A percentile compares a stretch with the other conserved stretches of the same genome.
phyloP scores from a whole-genome alignment of 495 filamentous ascomycete genomes.

The Extremus antarcticus region DNA sequence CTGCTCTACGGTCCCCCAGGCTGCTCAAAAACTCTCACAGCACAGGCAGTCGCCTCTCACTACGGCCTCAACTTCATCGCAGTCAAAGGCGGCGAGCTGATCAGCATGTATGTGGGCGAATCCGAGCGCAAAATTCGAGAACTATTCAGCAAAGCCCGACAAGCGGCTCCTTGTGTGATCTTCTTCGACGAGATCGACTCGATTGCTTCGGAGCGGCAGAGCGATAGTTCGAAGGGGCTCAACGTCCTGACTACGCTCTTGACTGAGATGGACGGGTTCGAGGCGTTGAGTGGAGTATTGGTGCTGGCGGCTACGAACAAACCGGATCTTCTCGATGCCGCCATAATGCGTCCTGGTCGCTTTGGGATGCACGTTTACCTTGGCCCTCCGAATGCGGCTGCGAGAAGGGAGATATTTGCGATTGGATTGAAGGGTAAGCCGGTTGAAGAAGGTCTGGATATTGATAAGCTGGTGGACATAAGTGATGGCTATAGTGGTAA shows the following conservation, averaged over 20 bases:
- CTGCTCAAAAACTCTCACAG: slow-evolving; percentile 90
- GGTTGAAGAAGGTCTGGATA: slow-evolving; percentile 53
- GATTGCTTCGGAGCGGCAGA: slow-evolving; percentile 58
- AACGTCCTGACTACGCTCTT: slow-evolving; percentile 86
- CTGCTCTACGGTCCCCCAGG: slow-evolving; percentile 90
- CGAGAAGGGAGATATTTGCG: slow-evolving; percentile 64
- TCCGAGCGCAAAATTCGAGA: slow-evolving; percentile 82
- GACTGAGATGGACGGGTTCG: slow-evolving; percentile 95
- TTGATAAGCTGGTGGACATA: slow-evolving; percentile 51
- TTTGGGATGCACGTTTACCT: slow-evolving; percentile 89
- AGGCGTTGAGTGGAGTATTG: slow-evolving; percentile 69
- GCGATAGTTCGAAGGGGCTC: slow-evolving; percentile 41
- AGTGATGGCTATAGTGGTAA: slow-evolving; percentile 38
- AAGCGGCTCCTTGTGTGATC: slow-evolving; percentile 82
- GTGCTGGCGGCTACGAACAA: slow-evolving; percentile 93
- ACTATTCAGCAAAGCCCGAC: slow-evolving; percentile 76
- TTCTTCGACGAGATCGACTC: slow-evolving; percentile 99
- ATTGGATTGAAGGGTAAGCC: slow-evolving; percentile 53
- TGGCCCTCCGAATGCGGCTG: slow-evolving; percentile 65
- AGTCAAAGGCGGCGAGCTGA: slow-evolving; percentile 89
- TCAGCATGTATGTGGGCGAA: slow-evolving; percentile 97
- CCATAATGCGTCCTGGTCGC: slow-evolving; percentile 76
- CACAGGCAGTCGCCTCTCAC: slow-evolving; percentile 86
- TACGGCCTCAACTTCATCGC: slow-evolving; percentile 89
- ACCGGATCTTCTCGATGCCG: slow-evolving; percentile 76